Evolutionary conservation across 2,329 filamentous ascomycete species (phyloP).

Genomic region (Rhynchosporium graminicola): DNA sequence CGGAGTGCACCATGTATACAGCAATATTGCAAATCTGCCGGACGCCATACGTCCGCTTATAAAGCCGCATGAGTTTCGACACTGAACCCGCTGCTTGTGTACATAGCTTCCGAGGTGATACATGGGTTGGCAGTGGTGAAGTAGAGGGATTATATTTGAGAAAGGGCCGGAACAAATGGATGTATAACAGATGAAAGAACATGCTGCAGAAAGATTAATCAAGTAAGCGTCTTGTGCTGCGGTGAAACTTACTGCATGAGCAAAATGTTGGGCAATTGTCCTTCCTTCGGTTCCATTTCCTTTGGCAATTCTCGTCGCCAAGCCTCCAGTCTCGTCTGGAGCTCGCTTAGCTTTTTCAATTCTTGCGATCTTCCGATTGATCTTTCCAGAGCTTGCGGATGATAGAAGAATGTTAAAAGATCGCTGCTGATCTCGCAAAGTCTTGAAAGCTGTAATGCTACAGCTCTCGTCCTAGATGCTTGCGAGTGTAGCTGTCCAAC

Average conservation of each 20-base stretch:
- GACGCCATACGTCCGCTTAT: constrained; percentile 88
- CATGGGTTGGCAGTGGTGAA: constrained; percentile 81
- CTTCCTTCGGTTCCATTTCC: constrained; percentile 87
- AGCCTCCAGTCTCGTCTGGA: constrained; percentile 85
- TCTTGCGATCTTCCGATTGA: constrained; percentile 77
- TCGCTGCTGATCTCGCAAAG: constrained; percentile 95
- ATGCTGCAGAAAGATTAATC: constrained; percentile 61
- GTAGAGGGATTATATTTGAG: constrained; percentile 81
- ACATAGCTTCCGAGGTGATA: constrained; percentile 88
- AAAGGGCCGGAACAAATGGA: constrained; percentile 93
- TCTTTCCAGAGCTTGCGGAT: constrained; percentile 66
- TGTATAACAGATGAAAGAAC: constrained; percentile 95
- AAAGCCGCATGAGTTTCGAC: constrained; percentile 90
- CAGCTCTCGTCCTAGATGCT: constrained; percentile 78
- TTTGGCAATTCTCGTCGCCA: constrained; percentile 84
- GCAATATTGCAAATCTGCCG: constrained; percentile 95
- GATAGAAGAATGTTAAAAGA: constrained; percentile 86
- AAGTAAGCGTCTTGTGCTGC: not conserved
- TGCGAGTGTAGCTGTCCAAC: constrained; percentile 72
- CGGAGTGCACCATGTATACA: constrained; percentile 92
- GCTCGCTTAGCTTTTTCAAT: constrained; percentile 87
- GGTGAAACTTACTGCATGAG: constrained; percentile 72
- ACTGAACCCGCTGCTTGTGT: constrained; percentile 87
- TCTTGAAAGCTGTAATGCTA: constrained; percentile 77
- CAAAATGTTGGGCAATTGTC: constrained; percentile 80